Evolutionary conservation across 208 protist species (phyloP).

Genomic region (Leishmania arabica): DNA sequence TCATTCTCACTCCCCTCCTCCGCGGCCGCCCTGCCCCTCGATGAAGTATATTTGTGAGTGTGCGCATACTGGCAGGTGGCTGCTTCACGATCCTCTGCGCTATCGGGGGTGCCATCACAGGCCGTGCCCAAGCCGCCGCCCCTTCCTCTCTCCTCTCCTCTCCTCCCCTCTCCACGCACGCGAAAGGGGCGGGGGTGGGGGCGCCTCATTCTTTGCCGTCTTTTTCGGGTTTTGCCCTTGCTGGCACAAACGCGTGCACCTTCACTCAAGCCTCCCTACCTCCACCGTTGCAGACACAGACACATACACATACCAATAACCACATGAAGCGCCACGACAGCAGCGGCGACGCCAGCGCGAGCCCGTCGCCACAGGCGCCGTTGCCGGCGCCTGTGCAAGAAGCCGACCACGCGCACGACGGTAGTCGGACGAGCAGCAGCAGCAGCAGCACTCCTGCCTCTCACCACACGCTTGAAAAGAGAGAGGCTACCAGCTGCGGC

Average conservation of each 20-base stretch:
- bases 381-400: not conserved
- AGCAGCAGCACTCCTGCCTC: constrained; percentile 1
- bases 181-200: not conserved
- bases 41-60: not conserved
- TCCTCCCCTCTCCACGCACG: not conserved
- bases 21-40: not conserved
- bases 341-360: not conserved
- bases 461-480: constrained; percentile 25
- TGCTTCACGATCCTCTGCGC: constrained; percentile 6
- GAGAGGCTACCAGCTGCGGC: not conserved
- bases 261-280: not conserved
- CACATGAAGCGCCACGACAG: not conserved
- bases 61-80: not conserved
- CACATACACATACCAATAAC: not conserved
- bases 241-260: not conserved
- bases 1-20: not conserved
- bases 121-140: not conserved
- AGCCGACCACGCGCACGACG: not conserved
- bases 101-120: not conserved
- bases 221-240: not conserved
- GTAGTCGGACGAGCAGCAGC: not conserved
- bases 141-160: not conserved
- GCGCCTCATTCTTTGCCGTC: not conserved
- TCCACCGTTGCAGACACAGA: not conserved
- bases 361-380: not conserved